Percentiles rank a stretch among this genome's conserved stretches.
These are phyloP conservation scores for Zea luxurians DNA, from an alignment of 176 grass and related monocot species.

Conservation along the genomic window DNA sequence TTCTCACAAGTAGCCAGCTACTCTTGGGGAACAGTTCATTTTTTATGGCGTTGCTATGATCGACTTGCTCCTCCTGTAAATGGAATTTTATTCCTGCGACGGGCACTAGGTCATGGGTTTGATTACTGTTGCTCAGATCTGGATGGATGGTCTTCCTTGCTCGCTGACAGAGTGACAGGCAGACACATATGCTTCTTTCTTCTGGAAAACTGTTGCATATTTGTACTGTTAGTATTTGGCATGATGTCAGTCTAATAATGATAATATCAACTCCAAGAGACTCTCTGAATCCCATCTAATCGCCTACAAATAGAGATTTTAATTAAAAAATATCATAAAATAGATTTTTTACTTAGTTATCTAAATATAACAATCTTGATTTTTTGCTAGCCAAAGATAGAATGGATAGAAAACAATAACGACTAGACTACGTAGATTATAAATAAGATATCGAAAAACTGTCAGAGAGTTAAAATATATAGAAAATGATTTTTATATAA, in stretches of 20 bases:
- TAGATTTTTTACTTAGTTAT: too few species aligned
- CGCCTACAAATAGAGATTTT: too few species aligned
- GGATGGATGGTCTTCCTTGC: not conserved
- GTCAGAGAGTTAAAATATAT: too few species aligned
- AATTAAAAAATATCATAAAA: too few species aligned
- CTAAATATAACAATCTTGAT: too few species aligned
- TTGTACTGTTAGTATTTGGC: not conserved
- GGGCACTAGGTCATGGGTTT: not conserved
- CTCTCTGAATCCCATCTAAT: too few species aligned
- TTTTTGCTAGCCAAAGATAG: too few species aligned
- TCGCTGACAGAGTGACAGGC: not conserved
- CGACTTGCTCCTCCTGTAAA: not conserved
- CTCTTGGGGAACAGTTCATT: not conserved
- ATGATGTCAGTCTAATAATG: not conserved
- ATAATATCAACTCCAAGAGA: not conserved
- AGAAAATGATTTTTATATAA: too few species aligned
- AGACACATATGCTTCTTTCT: constrained; percentile 18
- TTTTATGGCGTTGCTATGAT: constrained; percentile 3
- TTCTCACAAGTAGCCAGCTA: not conserved
- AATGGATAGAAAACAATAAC: too few species aligned
- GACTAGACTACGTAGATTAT: too few species aligned
- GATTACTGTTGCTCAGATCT: constrained; percentile 40
- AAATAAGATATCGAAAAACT: too few species aligned
- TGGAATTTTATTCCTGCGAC: constrained; percentile 5
- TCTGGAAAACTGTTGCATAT: constrained; percentile 6